phyloP scores from a whole-genome alignment of 345 rosid species.

The Nasturtium officinale region DNA sequence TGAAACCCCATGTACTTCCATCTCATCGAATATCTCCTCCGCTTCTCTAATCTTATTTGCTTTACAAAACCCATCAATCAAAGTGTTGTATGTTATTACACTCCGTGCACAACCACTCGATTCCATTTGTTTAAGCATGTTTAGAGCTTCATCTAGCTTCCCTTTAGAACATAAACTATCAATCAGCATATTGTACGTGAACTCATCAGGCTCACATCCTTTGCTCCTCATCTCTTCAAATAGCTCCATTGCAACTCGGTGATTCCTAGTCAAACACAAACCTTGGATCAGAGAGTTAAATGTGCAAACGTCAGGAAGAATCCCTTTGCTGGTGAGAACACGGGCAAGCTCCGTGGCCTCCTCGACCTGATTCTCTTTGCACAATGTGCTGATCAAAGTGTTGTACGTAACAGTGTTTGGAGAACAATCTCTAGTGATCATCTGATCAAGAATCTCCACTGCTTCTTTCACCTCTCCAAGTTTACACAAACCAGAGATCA shows the following conservation, averaged over 20 bases:
- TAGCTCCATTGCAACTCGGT: conserved; percentile 62
- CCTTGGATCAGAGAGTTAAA: conserved; percentile 91
- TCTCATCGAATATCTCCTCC: conserved; percentile 89
- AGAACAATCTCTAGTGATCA: conserved; percentile 79
- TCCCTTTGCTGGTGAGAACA: conserved; percentile 72
- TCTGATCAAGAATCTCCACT: conserved; percentile 70
- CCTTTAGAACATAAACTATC: conserved; percentile 74
- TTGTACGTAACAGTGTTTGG: conserved; percentile 89
- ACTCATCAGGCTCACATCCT: conserved; percentile 85
- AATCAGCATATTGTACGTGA: conserved; percentile 78
- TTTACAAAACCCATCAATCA: conserved; percentile 89
- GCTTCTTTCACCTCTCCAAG: conserved; percentile 80
- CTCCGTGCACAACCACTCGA: conserved; percentile 70
- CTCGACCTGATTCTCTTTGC: conserved; percentile 81
- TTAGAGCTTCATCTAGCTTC: conserved; percentile 65
- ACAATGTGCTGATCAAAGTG: conserved; percentile 79
- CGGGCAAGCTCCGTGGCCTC: conserved; percentile 73
- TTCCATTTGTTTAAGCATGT: conserved; percentile 83
- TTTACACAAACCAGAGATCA: conserved; percentile 86
- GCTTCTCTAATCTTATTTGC: conserved; percentile 72
- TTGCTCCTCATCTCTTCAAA: conserved; percentile 80
- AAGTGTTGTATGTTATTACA: conserved; percentile 78
- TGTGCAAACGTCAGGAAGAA: conserved; percentile 56
- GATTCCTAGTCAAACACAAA: conserved; percentile 63
- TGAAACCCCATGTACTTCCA: conserved; percentile 89